Evolutionary conservation across 2,329 filamentous ascomycete species (phyloP).

Genomic region (Aspergillus sp.): DNA sequence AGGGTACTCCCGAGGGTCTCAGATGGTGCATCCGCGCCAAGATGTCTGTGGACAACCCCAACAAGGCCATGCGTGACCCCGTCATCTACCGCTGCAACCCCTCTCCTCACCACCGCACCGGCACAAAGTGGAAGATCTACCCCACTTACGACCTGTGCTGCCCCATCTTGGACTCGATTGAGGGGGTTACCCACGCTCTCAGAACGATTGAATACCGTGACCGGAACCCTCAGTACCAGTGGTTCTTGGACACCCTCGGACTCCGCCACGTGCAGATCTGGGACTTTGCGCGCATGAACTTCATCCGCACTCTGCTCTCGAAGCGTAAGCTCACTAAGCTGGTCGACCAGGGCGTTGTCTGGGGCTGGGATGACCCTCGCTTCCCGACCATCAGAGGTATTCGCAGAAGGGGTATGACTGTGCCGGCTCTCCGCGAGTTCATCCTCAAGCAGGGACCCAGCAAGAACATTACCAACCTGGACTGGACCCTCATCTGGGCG

Average conservation of each 20-base stretch:
- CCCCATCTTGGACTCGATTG: conserved; percentile 63
- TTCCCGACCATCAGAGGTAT: conserved; percentile 56
- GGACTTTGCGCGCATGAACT: conserved; percentile 58
- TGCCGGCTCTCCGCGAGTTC: conserved; percentile 52
- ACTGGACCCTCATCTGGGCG: conserved; percentile 54
- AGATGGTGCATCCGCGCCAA: conserved; percentile 93
- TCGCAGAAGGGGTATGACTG: conserved; percentile 52
- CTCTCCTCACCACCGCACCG: conserved; percentile 63
- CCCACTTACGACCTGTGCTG: conserved; percentile 69
- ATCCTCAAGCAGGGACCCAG: conserved; percentile 54
- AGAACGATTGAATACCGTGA: conserved; percentile 64
- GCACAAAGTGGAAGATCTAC: conserved; percentile 66
- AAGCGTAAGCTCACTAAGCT: conserved; percentile 56
- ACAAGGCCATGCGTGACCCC: conserved; percentile 94
- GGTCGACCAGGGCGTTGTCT: conserved; percentile 51
- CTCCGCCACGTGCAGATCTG: conserved; percentile 52
- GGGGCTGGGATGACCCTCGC: conserved; percentile 55
- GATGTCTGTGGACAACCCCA: conserved; percentile 86
- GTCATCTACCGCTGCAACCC: conserved; percentile 96
- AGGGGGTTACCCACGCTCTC: conserved; percentile 66
- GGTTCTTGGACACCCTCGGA: conserved; percentile 52
- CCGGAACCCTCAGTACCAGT: conserved; percentile 55
- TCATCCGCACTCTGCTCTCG: conserved; percentile 53
- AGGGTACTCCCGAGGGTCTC: conserved; percentile 73
- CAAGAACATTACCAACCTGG: conserved; percentile 52